These are phyloP conservation scores for Ceratocystiopsis brevicomis DNA, from an alignment of 2,329 filamentous ascomycete genomes.

Conservation along the genomic window DNA sequence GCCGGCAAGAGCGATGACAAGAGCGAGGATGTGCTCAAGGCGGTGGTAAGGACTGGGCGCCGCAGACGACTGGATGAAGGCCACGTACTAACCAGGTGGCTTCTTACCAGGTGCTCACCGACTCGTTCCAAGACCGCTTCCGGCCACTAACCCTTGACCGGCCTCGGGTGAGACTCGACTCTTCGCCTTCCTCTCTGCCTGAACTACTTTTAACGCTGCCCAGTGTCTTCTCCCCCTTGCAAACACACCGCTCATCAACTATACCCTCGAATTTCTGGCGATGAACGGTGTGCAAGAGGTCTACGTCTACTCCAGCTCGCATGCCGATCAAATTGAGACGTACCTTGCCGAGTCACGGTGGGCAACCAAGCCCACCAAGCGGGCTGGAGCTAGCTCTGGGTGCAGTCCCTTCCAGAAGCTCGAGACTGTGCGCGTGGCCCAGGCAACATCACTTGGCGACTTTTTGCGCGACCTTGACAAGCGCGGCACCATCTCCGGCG, in stretches of 20 bases:
- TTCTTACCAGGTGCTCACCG: slow-evolving; percentile 53
- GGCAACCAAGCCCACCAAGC: slow-evolving; percentile 33
- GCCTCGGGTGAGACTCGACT: slow-evolving; percentile 50
- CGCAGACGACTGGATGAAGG: not conserved
- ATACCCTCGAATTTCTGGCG: slow-evolving; percentile 88
- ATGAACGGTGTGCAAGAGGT: slow-evolving; percentile 92
- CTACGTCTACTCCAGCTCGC: slow-evolving; percentile 76
- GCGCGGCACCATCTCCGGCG: slow-evolving; percentile 65
- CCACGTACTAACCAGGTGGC: slow-evolving; percentile 7
- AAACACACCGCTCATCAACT: slow-evolving; percentile 90
- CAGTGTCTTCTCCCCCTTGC: slow-evolving; percentile 85
- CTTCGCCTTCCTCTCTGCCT: not conserved
- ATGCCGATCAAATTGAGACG: slow-evolving; percentile 69
- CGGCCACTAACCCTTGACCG: slow-evolving; percentile 73
- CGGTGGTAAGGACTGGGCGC: slow-evolving; percentile 22
- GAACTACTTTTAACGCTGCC: not conserved
- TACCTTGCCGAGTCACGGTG: slow-evolving; percentile 67
- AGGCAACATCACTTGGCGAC: slow-evolving; percentile 75
- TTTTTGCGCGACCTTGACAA: slow-evolving; percentile 86
- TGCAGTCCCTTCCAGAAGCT: slow-evolving; percentile 52
- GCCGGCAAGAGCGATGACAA: slow-evolving; percentile 26
- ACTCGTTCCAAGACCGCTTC: slow-evolving; percentile 88
- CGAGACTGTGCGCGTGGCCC: slow-evolving; percentile 66
- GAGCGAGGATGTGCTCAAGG: slow-evolving; percentile 38
- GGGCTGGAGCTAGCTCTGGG: no score